Percentiles rank a stretch among this genome's conserved stretches.
Conservation (phyloP, 805 yeast genomes). For the Naumovozyma baii region DNA sequence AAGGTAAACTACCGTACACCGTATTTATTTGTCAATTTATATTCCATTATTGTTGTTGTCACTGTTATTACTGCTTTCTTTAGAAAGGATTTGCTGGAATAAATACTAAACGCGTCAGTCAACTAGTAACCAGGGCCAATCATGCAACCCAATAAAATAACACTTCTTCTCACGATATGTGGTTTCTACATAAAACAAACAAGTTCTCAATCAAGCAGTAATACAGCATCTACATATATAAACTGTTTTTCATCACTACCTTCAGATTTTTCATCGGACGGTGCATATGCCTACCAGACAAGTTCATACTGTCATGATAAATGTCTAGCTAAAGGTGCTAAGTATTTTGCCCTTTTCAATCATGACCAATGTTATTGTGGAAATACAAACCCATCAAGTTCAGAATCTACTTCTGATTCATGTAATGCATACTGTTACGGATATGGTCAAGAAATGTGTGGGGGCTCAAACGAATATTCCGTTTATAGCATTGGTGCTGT, state of each 20-base stretch:
- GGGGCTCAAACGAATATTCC: slow-evolving; percentile 43
- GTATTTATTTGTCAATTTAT: too few relatives aligned
- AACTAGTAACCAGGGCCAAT: not conserved
- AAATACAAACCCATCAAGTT: slow-evolving; percentile 12
- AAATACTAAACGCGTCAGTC: too few relatives aligned
- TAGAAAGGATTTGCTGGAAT: not conserved
- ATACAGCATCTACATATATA: slow-evolving; percentile 10
- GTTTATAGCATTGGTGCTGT: slow-evolving; percentile 32
- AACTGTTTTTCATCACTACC: slow-evolving; percentile 27
- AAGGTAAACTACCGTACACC: too few relatives aligned
- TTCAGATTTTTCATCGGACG: slow-evolving; percentile 17
- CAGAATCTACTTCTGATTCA: slow-evolving; percentile 9
- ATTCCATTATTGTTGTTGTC: not conserved
- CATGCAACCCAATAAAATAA: slow-evolving; percentile 1
- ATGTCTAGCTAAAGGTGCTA: slow-evolving; percentile 15
- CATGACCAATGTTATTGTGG: slow-evolving; percentile 29
- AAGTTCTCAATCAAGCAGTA: not conserved
- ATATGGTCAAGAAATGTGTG: slow-evolving; percentile 50
- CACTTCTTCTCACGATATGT: not conserved
- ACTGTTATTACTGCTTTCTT: not conserved
- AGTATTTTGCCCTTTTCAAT: slow-evolving; percentile 25
- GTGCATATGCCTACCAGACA: slow-evolving; percentile 23
- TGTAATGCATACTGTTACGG: slow-evolving; percentile 43
- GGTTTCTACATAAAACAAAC: slow-evolving; percentile 2
- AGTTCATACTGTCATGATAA: slow-evolving; percentile 17